Conservation (phyloP, 2,329 filamentous ascomycete species). For the Aspergillus sp. region DNA sequence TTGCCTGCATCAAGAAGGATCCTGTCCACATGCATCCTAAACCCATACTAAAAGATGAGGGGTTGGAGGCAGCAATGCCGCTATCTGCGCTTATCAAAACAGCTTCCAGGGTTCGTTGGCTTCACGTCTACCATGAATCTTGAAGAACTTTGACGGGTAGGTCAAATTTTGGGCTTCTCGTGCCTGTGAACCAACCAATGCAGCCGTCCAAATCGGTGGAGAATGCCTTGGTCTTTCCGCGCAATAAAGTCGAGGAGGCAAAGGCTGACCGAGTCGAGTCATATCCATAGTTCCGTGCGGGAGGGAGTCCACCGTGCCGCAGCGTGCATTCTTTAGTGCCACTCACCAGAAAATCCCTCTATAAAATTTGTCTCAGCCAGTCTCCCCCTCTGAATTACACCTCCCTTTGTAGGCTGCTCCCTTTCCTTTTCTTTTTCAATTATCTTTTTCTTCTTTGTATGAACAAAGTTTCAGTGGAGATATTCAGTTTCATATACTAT, state of each 20-base stretch:
- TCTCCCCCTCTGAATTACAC: neutral
- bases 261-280: neutral
- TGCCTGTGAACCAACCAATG: neutral
- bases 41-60: neutral
- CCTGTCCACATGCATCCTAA: neutral
- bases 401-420: neutral
- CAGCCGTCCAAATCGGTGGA: neutral
- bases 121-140: neutral
- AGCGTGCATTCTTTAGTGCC: slow-evolving; percentile 2
- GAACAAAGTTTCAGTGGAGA: too few relatives aligned
- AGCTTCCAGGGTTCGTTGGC: neutral
- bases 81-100: neutral
- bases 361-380: slow-evolving; percentile 1
- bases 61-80: neutral
- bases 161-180: neutral
- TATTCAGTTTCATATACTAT: too few relatives aligned
- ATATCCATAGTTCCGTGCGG: neutral
- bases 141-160: neutral
- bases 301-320: neutral
- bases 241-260: neutral
- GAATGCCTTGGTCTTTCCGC: neutral
- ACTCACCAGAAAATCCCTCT: neutral
- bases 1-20: neutral
- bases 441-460: neutral
- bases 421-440: neutral